phyloP scores from a whole-genome alignment of 2,329 filamentous ascomycete species.

The Helminthosporium solani region DNA sequence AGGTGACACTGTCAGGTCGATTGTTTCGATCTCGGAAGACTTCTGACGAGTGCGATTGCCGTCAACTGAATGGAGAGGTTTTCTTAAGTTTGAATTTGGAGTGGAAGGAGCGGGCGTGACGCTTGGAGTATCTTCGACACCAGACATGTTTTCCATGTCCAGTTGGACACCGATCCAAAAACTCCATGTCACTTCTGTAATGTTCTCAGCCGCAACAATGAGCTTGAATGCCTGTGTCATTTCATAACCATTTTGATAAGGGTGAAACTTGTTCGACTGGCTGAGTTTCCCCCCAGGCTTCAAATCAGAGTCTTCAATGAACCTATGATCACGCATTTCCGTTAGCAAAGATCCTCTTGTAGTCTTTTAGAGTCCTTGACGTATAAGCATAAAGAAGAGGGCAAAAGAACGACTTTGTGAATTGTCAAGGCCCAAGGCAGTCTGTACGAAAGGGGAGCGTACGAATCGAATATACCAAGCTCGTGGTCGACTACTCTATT shows the following conservation, averaged over 20 bases:
- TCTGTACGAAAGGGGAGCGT: too few species aligned
- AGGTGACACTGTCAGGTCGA: conserved; percentile 17
- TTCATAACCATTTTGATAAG: conserved; percentile 29
- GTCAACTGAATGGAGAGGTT: neutral
- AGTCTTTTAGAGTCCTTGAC: too few species aligned
- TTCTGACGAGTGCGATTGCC: neutral
- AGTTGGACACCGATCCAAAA: conserved; percentile 23
- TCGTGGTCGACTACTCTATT: conserved; percentile 31
- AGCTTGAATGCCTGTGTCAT: conserved; percentile 24
- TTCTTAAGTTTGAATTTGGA: neutral
- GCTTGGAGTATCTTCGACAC: neutral
- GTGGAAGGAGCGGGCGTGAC: neutral
- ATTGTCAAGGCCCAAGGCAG: too few species aligned
- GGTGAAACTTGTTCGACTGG: conserved; percentile 21
- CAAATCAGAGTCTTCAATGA: conserved; percentile 19
- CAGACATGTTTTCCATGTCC: conserved; percentile 8
- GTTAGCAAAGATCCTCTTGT: too few species aligned
- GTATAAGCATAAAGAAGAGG: too few species aligned
- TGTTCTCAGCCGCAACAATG: conserved; percentile 17
- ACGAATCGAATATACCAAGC: conserved; percentile 24
- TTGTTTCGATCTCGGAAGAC: conserved; percentile 2
- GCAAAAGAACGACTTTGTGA: too few species aligned
- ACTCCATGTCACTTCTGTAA: conserved; percentile 20
- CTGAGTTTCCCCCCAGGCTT: conserved; percentile 24
- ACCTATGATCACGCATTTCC: neutral